Evolutionary conservation across 352 stramenopile species (phyloP).

Genomic region (Blastocystis hominis): DNA sequence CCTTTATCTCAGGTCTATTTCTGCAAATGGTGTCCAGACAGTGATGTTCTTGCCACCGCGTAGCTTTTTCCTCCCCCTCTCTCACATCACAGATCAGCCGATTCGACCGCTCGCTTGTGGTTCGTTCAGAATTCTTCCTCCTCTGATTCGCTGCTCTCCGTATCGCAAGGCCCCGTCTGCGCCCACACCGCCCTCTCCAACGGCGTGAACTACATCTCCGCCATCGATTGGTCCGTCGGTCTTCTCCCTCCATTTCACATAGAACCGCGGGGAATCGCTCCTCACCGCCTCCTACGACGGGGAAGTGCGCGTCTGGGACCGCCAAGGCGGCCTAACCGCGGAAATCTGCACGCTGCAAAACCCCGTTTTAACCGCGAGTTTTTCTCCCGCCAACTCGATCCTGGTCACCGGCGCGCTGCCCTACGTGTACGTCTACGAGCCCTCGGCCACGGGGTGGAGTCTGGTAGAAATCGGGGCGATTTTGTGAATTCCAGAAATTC

Average conservation of each 20-base stretch:
- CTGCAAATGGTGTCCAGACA: conserved; percentile 5
- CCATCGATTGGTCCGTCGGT: conserved; percentile 1
- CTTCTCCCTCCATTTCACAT: neutral
- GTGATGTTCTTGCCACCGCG: neutral
- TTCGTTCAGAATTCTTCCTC: neutral
- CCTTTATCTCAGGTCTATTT: conserved; percentile 19
- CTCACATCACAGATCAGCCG: conserved; percentile 2
- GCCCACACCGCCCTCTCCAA: neutral
- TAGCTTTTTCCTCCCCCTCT: neutral
- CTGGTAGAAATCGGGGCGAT: neutral
- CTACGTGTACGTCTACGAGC: conserved; percentile 8
- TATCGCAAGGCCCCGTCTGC: neutral
- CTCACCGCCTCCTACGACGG: conserved; percentile 21
- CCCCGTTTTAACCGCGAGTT: neutral
- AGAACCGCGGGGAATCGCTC: neutral
- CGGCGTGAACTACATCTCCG: neutral
- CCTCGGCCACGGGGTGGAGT: neutral
- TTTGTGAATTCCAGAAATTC: neutral
- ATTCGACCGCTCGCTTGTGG: conserved; percentile 38
- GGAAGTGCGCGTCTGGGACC: neutral
- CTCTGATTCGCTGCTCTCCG: neutral
- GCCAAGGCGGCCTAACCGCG: neutral
- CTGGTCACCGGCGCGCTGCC: neutral
- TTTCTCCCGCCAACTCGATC: neutral
- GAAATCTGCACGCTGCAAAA: neutral